Evolutionary conservation across 2,329 filamentous ascomycete species (phyloP).

Genomic region (Pseudogymnoascus sp.): DNA sequence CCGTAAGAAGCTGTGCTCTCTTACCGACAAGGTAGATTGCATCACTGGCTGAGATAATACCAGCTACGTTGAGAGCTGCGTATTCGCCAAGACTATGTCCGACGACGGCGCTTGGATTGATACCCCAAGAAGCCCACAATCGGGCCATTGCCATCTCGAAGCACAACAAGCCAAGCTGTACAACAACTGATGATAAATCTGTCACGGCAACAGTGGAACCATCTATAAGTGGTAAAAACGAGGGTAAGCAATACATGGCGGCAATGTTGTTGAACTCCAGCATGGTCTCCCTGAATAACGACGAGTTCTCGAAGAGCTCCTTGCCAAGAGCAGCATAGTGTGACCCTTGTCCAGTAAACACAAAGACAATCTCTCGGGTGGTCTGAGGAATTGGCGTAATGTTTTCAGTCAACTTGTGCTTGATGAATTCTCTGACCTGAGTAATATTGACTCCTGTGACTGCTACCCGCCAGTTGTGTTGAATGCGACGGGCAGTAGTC

Average conservation of each 20-base stretch:
- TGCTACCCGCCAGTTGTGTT: constrained; percentile 51
- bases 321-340: constrained; percentile 22
- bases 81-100: constrained; percentile 67
- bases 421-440: constrained; percentile 42
- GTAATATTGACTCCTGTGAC: constrained; percentile 36
- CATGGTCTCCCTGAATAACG: constrained; percentile 16
- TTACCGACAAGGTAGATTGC: constrained; percentile 65
- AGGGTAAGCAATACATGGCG: constrained; percentile 18
- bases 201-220: constrained; percentile 33
- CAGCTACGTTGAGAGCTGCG: constrained; percentile 63
- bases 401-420: constrained; percentile 39
- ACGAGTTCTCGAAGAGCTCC: constrained; percentile 32
- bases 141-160: constrained; percentile 50
- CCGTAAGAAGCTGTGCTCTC: constrained; percentile 57
- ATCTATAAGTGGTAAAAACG: constrained; percentile 34
- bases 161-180: constrained; percentile 48
- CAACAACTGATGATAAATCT: constrained; percentile 42
- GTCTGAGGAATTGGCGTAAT: constrained; percentile 33
- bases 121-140: constrained; percentile 50
- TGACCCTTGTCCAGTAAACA: constrained; percentile 32
- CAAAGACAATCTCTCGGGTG: constrained; percentile 24
- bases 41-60: constrained; percentile 63
- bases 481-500: constrained; percentile 42
- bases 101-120: constrained; percentile 47
- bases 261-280: constrained; percentile 17